Percentiles rank a stretch among this genome's conserved stretches.
Evolutionary conservation across 108 stramenopile genomes (phyloP).

Genomic region (Cyclotella kingstonii): DNA sequence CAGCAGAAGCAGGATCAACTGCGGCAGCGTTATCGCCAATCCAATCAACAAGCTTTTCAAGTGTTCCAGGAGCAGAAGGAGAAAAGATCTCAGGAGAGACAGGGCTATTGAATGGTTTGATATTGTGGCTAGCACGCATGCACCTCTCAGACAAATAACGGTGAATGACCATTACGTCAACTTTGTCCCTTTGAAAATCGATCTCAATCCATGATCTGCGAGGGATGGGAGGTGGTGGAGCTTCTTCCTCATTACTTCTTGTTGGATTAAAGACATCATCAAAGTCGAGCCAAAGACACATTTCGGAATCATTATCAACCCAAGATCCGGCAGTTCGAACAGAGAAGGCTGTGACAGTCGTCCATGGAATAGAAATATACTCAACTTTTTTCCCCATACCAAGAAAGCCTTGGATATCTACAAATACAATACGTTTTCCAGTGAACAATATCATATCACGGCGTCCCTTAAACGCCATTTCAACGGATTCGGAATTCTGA

Average conservation of each 20-base stretch:
- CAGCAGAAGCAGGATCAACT: constrained; percentile 45
- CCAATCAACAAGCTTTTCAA: constrained; percentile 45
- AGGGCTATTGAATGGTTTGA: constrained; percentile 33
- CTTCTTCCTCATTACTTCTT: constrained; percentile 45
- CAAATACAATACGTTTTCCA: constrained; percentile 52
- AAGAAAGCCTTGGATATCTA: constrained; percentile 59
- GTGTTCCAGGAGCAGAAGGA: constrained; percentile 31
- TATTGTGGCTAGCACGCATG: constrained; percentile 32
- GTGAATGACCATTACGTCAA: constrained; percentile 56
- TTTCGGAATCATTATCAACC: constrained; percentile 58
- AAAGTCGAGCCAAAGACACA: constrained; percentile 60
- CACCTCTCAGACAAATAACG: constrained; percentile 54
- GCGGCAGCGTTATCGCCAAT: constrained; percentile 58
- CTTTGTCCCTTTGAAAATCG: constrained; percentile 71
- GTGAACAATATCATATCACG: constrained; percentile 61
- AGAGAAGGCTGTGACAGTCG: constrained; percentile 45
- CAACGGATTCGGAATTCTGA: constrained; percentile 54
- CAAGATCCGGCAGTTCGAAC: constrained; percentile 51
- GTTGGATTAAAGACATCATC: constrained; percentile 52
- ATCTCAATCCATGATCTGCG: constrained; percentile 48
- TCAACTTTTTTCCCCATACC: constrained; percentile 56
- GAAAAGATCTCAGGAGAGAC: constrained; percentile 34
- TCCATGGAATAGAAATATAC: constrained; percentile 56
- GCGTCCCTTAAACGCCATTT: constrained; percentile 59
- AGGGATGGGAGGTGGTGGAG: constrained; percentile 57